A percentile compares a stretch with the other conserved stretches of the same genome.
Conservation (phyloP, 2,329 filamentous ascomycete species). For the Stachybotrys echinatus region DNA sequence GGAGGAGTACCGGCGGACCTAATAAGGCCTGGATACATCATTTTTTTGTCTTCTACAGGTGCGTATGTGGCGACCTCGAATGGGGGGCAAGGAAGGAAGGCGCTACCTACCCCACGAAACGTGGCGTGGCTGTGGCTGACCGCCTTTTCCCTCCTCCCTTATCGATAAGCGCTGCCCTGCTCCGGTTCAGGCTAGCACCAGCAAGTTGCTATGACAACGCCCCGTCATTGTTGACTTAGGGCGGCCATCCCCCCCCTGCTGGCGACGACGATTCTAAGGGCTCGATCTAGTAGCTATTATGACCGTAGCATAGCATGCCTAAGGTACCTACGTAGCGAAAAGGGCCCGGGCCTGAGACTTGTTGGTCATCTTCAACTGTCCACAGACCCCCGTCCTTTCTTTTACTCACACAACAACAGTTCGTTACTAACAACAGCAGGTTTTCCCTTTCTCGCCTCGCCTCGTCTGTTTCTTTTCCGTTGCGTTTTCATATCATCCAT, state of each 20-base stretch:
- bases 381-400: background rate
- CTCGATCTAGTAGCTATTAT: no score
- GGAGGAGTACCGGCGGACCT: no score
- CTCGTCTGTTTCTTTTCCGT: slow-evolving; percentile 6
- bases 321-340: no score
- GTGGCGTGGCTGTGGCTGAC: background rate
- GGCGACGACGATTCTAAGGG: background rate
- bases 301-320: background rate
- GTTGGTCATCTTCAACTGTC: background rate
- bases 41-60: background rate
- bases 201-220: background rate
- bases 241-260: background rate
- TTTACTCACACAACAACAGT: slow-evolving; percentile 4
- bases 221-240: background rate
- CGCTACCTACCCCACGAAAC: background rate
- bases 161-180: background rate
- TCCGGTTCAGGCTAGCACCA: background rate
- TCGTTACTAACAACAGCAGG: slow-evolving; percentile 26
- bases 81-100: no score
- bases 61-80: background rate
- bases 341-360: background rate
- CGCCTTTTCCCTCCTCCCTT: no score
- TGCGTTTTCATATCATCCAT: background rate
- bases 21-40: no score
- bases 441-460: slow-evolving; percentile 12